phyloP scores from a whole-genome alignment of 805 yeast genomes.

The Starmerella stellata region DNA sequence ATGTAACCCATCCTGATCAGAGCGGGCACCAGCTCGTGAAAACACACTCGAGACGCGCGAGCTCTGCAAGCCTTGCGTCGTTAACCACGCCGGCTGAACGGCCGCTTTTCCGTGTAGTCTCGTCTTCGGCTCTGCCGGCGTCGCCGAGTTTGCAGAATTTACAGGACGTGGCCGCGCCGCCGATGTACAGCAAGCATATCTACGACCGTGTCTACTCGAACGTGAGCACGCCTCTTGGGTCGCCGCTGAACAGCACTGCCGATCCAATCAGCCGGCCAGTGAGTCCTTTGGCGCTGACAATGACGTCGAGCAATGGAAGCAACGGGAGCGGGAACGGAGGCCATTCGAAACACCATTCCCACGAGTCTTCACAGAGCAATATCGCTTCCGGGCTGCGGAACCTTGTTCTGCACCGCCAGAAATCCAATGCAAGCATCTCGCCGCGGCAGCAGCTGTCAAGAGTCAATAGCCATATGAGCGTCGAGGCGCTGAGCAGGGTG shows the following conservation, averaged over 20 bases:
- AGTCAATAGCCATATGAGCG: constrained; percentile 21
- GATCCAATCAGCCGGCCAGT: constrained; percentile 16
- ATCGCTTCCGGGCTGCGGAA: constrained; percentile 26
- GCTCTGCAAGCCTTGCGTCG: too few relatives aligned
- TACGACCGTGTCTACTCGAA: constrained; percentile 68
- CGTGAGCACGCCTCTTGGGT: constrained; percentile 26
- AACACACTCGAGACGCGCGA: constrained; percentile 12
- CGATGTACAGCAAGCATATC: constrained; percentile 62
- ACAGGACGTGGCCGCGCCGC: constrained; percentile 45
- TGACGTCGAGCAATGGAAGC: too few relatives aligned
- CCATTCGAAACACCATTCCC: too few relatives aligned
- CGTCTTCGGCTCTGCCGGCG: neutral
- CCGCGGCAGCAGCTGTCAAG: constrained; percentile 29
- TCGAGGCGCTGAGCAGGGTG: constrained; percentile 40
- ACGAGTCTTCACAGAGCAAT: too few relatives aligned
- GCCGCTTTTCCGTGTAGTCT: constrained; percentile 12
- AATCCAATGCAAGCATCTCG: constrained; percentile 19
- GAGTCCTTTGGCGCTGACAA: neutral
- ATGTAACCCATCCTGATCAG: constrained; percentile 34
- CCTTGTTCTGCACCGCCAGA: constrained; percentile 22
- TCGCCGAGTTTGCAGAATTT: constrained; percentile 6
- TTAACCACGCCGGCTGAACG: constrained; percentile 14
- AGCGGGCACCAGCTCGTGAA: neutral
- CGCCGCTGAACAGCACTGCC: constrained; percentile 25
- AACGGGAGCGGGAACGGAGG: too few relatives aligned